A percentile compares a stretch with the other conserved stretches of the same genome.
Evolutionary conservation across 441 rosid species (phyloP).

Genomic region (Raphanus hybrid): DNA sequence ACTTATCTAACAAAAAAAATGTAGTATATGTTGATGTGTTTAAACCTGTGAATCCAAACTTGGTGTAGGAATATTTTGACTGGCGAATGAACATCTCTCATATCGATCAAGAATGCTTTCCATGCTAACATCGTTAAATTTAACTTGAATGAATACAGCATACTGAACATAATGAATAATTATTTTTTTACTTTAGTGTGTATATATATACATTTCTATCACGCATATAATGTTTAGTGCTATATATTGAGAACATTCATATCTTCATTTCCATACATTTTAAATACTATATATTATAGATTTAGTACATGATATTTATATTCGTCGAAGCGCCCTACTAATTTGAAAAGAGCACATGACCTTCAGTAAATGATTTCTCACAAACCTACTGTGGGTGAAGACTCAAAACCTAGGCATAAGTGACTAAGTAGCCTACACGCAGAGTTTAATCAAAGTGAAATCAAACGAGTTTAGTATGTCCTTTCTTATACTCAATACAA

Average conservation of each 20-base stretch:
- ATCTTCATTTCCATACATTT: not conserved
- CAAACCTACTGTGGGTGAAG: not conserved
- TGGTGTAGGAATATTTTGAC: conserved; percentile 44
- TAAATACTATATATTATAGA: not conserved
- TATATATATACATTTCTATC: not conserved
- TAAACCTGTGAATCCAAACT: conserved; percentile 50
- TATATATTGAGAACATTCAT: not conserved
- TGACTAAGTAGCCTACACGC: not conserved
- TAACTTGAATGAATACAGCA: conserved; percentile 3
- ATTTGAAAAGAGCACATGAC: not conserved
- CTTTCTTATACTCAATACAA: not conserved
- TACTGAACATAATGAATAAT: conserved; percentile 1
- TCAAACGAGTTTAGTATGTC: not conserved
- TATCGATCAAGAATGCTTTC: conserved; percentile 80
- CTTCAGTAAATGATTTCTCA: not conserved
- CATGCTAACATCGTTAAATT: conserved; percentile 56
- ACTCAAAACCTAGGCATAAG: not conserved
- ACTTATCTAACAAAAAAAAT: not conserved
- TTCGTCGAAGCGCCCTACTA: not conserved
- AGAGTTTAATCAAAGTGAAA: conserved; percentile 7
- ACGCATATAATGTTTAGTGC: not conserved
- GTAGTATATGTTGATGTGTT: not conserved
- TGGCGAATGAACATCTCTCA: conserved; percentile 57
- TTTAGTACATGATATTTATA: not conserved
- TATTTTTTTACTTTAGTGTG: not conserved